These are phyloP conservation scores for Cutaneotrichosporon mucoides DNA, from an alignment of 1,284 basidiomycete genomes.

Conservation along the genomic window DNA sequence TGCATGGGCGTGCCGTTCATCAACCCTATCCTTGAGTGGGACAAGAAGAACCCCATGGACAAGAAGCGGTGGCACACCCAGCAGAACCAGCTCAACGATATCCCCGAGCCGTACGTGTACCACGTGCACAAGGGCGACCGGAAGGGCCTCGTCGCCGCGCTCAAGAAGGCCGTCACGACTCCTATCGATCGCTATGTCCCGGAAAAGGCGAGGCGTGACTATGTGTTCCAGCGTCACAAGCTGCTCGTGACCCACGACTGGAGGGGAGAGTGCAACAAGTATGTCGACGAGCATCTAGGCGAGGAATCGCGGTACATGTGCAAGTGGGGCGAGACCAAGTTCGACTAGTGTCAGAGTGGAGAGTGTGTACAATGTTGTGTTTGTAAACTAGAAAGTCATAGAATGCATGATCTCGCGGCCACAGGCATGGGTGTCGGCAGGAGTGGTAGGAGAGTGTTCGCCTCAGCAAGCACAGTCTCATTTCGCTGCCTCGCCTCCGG, in stretches of 20 bases:
- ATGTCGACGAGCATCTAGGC: conserved; percentile 3
- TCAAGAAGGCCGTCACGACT: conserved; percentile 22
- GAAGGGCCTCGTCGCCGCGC: conserved; percentile 24
- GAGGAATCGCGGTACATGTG: neutral
- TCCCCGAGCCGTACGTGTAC: conserved; percentile 49
- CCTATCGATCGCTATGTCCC: conserved; percentile 36
- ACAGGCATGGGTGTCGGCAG: too few species aligned
- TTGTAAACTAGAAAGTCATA: too few species aligned
- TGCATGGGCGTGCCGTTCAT: conserved; percentile 52
- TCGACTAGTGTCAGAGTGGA: too few species aligned
- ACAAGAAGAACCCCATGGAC: conserved; percentile 37
- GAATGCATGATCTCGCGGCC: too few species aligned
- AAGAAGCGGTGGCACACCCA: conserved; percentile 43
- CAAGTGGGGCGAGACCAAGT: too few species aligned
- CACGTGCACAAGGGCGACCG: conserved; percentile 36
- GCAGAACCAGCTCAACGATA: conserved; percentile 38
- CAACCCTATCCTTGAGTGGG: conserved; percentile 43
- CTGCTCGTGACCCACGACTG: conserved; percentile 23
- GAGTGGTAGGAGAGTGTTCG: too few species aligned
- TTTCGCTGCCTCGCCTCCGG: too few species aligned
- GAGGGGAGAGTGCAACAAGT: conserved; percentile 11
- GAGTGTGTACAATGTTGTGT: too few species aligned
- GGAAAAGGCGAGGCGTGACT: conserved; percentile 7
- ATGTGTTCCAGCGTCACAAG: conserved; percentile 9
- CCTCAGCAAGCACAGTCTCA: too few species aligned